phyloP scores from a whole-genome alignment of 2,329 filamentous ascomycete species.

The Phoma sp. region DNA sequence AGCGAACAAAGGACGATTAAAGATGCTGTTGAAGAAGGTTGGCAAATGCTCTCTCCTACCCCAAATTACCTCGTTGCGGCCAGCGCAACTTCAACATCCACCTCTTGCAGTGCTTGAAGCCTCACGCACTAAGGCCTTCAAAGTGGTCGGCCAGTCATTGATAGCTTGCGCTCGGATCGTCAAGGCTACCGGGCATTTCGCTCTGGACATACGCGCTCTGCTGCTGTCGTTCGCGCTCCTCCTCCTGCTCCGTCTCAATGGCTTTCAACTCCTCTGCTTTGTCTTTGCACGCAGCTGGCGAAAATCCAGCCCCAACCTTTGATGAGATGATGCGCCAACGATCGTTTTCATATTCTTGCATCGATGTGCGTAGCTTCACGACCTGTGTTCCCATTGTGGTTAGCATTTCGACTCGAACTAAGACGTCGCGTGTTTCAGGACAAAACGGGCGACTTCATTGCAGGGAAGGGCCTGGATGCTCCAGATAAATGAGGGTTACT shows the following conservation, averaged over 20 bases:
- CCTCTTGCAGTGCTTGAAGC: constrained; percentile 3
- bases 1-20: constrained; percentile 16
- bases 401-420: constrained; percentile 43
- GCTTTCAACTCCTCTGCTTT: constrained; percentile 69
- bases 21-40: constrained; percentile 10
- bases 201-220: constrained; percentile 42
- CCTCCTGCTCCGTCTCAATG: constrained; percentile 37
- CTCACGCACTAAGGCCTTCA: constrained; percentile 16
- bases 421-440: constrained; percentile 47
- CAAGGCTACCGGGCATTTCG: constrained; percentile 40
- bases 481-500: constrained; percentile 45
- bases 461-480: constrained; percentile 7
- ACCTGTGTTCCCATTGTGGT: constrained; percentile 63
- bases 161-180: constrained; percentile 42
- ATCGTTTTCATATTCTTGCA: constrained; percentile 88
- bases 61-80: constrained; percentile 5
- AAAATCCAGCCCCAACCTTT: constrained; percentile 90
- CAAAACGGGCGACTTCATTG: constrained; percentile 6
- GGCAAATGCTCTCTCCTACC: constrained; percentile 9
- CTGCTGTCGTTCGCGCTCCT: constrained; percentile 30
- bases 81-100: constrained; percentile 16
- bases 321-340: constrained; percentile 92
- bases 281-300: constrained; percentile 84
- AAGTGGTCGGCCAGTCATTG: constrained; percentile 46
- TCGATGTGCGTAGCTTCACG: constrained; percentile 75